Base-by-base conservation (phyloP, 2,329 filamentous ascomycete species). In the Emergomyces africanus region DNA sequence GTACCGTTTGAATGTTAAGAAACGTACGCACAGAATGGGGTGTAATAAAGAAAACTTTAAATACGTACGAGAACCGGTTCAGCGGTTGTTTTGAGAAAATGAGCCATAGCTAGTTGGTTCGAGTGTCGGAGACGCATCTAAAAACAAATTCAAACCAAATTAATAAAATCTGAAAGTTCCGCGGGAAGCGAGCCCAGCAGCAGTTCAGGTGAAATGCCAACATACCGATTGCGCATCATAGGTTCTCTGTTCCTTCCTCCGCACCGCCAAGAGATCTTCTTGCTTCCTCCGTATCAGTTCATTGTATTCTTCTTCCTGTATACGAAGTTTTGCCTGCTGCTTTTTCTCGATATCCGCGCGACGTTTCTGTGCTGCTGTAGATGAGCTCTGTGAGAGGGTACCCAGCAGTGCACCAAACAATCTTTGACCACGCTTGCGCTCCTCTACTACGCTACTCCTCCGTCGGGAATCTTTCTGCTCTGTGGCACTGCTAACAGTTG, bases 361-460 rank as follows among this genome's bases (percentile, higher is more conserved):
- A 66, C 83, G 84, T 73, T 82, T 86, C 74, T 87, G 77, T 63
- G 84, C 77, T 79, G 82, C 64, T 75, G 79, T 76, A 70, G 78
- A 81, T 69, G 80, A 81, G 66, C 81, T 85, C 74, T 92, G 88
- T 72, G 86, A 90, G 61, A 95, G 79, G 42, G 87, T 89, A 70
- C 81, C 88, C 61, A 94, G 77, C 59, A 95, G 75, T 41, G 86
- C 88, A 62, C 92, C 91, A 69, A 96, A 96, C 61, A 97, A 79
- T 57, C 92, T 83, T 72, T 88, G 87, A 25, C 89, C 88, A 42
- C 92, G 86, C 70, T 88, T 90, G 72, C 86, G 89, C 70, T 97
- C 92, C 67, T 95, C 88, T 33, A 78, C 74, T 57, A 79, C 74
- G 59, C 59, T 57, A 58, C 33, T 61, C 35, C 59, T 66, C 5